Conservation (phyloP, 2,329 filamentous ascomycete genomes). For the Bipolaris victoriae region DNA sequence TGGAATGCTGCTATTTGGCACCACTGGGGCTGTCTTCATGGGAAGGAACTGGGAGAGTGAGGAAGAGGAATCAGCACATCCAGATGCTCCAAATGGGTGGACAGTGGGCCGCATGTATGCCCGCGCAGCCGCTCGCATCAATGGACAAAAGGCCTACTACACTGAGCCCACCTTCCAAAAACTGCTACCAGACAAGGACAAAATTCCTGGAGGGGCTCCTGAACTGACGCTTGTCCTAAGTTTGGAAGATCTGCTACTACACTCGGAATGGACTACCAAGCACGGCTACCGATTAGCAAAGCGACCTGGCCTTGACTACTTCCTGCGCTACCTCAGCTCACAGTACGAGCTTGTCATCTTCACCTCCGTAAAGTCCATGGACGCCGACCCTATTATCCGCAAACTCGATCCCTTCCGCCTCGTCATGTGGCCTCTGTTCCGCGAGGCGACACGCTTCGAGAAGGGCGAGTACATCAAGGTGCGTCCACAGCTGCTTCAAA, state of each 20-base stretch:
- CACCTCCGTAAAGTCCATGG: constrained; percentile 82
- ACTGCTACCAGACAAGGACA: constrained; percentile 79
- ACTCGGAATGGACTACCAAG: constrained; percentile 92
- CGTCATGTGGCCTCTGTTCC: constrained; percentile 92
- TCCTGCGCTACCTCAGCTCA: constrained; percentile 92
- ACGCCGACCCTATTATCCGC: constrained; percentile 84
- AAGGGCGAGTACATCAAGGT: constrained; percentile 97
- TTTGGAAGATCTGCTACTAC: constrained; percentile 90
- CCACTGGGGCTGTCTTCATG: constrained; percentile 72
- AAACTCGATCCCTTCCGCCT: constrained; percentile 96
- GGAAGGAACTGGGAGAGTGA: constrained; percentile 84
- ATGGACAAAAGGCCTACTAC: constrained; percentile 85
- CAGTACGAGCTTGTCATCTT: constrained; percentile 99
- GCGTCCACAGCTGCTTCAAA: constrained; percentile 26
- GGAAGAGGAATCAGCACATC: constrained; percentile 72
- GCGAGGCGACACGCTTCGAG: constrained; percentile 96
- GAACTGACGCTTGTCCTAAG: constrained; percentile 93
- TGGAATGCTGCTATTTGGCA: constrained; percentile 61
- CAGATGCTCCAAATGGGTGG: constrained; percentile 81
- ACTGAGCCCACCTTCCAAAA: constrained; percentile 95
- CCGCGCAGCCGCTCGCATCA: constrained; percentile 75
- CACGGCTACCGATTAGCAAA: constrained; percentile 96
- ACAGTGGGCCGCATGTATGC: constrained; percentile 76
- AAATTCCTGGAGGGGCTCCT: constrained; percentile 64
- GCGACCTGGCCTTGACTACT: constrained; percentile 94